Conservation (phyloP, 2,329 filamentous ascomycete genomes). For the Aspergillus pseudoviridinutans region DNA sequence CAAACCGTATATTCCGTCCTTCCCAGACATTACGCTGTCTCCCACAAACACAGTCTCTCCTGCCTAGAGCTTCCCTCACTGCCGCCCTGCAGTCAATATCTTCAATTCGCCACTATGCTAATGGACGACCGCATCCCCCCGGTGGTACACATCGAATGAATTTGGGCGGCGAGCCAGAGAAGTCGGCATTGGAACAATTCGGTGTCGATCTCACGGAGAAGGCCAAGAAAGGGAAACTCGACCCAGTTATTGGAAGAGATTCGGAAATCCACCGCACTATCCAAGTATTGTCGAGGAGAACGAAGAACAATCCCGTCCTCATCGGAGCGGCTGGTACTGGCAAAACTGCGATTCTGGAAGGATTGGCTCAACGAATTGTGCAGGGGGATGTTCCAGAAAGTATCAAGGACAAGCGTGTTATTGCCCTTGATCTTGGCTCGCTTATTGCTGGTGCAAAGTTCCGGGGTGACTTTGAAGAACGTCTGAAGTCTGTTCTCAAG, state of each 20-base stretch:
- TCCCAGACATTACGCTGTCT: conserved; percentile 18
- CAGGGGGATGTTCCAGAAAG: conserved; percentile 91
- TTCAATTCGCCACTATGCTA: conserved; percentile 50
- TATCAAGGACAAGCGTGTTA: conserved; percentile 88
- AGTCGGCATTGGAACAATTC: conserved; percentile 84
- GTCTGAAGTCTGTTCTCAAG: conserved; percentile 82
- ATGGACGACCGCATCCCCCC: conserved; percentile 70
- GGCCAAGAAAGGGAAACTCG: conserved; percentile 83
- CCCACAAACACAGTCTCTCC: conserved; percentile 15
- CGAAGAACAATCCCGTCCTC: conserved; percentile 94
- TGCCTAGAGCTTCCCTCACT: conserved; percentile 6
- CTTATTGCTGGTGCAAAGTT: conserved; percentile 96
- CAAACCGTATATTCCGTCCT: conserved; percentile 16
- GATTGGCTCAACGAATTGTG: conserved; percentile 83
- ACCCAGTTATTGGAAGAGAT: conserved; percentile 92
- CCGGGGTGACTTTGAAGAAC: conserved; percentile 91
- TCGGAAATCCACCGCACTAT: conserved; percentile 90
- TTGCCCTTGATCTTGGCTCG: conserved; percentile 82
- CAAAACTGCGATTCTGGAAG: conserved; percentile 91
- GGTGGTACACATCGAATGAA: conserved; percentile 95
- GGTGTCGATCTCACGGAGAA: conserved; percentile 84
- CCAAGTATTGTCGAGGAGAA: conserved; percentile 84
- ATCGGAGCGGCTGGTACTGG: conserved; percentile 88
- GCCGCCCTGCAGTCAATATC: conserved; percentile 9
- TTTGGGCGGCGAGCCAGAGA: conserved; percentile 69